Evolutionary conservation across 495 filamentous ascomycete species (phyloP), one percentile per base, ranked within the genome.

Genomic region (Bombardia bombarda): DNA sequence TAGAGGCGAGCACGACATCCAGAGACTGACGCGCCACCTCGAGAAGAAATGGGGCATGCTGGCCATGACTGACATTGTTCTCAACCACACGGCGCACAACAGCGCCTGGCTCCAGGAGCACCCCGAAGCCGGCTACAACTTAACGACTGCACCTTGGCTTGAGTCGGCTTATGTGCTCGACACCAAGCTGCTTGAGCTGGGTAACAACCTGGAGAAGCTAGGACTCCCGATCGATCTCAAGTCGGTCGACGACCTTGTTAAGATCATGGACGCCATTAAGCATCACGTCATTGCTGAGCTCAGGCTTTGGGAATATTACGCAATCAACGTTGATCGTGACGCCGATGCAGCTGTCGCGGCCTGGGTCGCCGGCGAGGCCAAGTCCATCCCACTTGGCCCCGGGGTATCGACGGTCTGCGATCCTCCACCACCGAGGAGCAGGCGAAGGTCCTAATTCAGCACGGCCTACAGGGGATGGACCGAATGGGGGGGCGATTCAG

Each of bases 71-170:
- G 93, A 99, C 58, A 89, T 99, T 36, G 93, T 99, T 19, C 90
- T 88, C 78, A 99, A 99, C 51, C 93, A 99, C 61, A 99, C 93
- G 19, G 93, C 93, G 3, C 74, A 95, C 62, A 95, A 97, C 62
- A 95, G 84, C 63, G 76, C 82, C 46, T 99, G 93, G 93, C 70
- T 99, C 14, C 73, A 94, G 58, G 83, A 88, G 42, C 90, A 99
- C 52, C 93, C 93, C 2, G 93, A 99, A 51, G 85, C 88, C 39
- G 93, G 93, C 2, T 99, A 97, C 67, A 99, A 92, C 59, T 65
- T 95, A 38, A 80, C 82, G 26, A 96, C 90, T 6, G 90, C 93
- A 3, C 93, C 93, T 1, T 95, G 88, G 86, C 70, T 99, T 21
- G 82, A 92, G 55, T 74, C 90, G 13, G 90, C 93, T 1, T 77